Conservation (phyloP, 2,329 filamentous ascomycete species). For the Stachybotrys chlorohalonatus region DNA sequence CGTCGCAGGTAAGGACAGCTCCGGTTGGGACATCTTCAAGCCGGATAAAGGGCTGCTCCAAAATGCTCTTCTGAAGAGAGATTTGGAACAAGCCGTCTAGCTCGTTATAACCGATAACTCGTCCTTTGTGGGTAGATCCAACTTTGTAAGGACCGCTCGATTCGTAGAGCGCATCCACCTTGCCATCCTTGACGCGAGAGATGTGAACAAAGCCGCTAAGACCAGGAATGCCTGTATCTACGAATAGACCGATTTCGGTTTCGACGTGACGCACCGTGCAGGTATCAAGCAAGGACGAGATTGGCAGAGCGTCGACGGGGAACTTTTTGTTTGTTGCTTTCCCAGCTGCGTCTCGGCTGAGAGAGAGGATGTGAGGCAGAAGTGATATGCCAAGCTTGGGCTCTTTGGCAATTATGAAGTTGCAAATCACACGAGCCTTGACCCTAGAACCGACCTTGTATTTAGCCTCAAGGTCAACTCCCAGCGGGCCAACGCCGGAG, state of each 20-base stretch:
- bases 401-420: constrained; percentile 67
- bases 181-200: constrained; percentile 82
- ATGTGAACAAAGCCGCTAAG: constrained; percentile 90
- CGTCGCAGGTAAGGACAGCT: constrained; percentile 67
- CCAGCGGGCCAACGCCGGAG: constrained; percentile 64
- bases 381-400: constrained; percentile 84
- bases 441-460: constrained; percentile 79
- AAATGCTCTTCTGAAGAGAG: constrained; percentile 71
- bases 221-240: constrained; percentile 54
- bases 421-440: constrained; percentile 81
- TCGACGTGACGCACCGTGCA: constrained; percentile 76
- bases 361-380: constrained; percentile 69
- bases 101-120: constrained; percentile 78
- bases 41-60: constrained; percentile 85
- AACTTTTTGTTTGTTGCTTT: constrained; percentile 27
- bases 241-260: constrained; percentile 70
- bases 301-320: constrained; percentile 52
- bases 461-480: constrained; percentile 62
- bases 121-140: constrained; percentile 69
- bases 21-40: constrained; percentile 83
- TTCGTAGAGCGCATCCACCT: constrained; percentile 74
- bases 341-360: constrained; percentile 37
- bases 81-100: constrained; percentile 80
- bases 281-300: constrained; percentile 68
- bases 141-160: constrained; percentile 69